phyloP scores from a whole-genome alignment of 1,284 basidiomycete genomes.

The Apiotrichum mycotoxinovorans region DNA sequence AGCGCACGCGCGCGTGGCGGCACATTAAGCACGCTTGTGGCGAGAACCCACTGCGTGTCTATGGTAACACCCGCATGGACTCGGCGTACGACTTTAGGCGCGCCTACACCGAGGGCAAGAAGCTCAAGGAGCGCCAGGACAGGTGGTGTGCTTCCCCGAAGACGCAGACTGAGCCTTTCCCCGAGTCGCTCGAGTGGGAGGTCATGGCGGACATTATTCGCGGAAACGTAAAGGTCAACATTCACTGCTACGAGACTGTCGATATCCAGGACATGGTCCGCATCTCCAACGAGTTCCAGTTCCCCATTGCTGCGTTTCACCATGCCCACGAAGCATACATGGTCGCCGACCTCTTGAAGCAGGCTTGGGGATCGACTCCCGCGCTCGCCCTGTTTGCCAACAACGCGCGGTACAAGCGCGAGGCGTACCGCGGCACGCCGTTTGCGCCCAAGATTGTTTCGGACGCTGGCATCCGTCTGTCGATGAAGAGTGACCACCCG shows the following conservation, averaged over 20 bases:
- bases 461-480: slow-evolving; percentile 68
- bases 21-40: slow-evolving; percentile 53
- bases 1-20: slow-evolving; percentile 40
- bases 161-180: slow-evolving; percentile 56
- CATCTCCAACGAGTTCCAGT: slow-evolving; percentile 68
- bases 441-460: slow-evolving; percentile 76
- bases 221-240: slow-evolving; percentile 62
- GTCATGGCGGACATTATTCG: slow-evolving; percentile 80
- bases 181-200: slow-evolving; percentile 76
- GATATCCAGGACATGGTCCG: slow-evolving; percentile 63
- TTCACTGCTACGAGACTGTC: slow-evolving; percentile 73
- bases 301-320: slow-evolving; percentile 26
- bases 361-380: slow-evolving; percentile 51
- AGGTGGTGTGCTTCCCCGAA: slow-evolving; percentile 61
- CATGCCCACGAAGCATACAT: slow-evolving; percentile 74
- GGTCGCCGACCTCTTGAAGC: slow-evolving; percentile 64
- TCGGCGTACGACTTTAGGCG: slow-evolving; percentile 58
- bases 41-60: slow-evolving; percentile 55
- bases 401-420: slow-evolving; percentile 65
- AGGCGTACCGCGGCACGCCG: slow-evolving; percentile 78
- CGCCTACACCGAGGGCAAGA: slow-evolving; percentile 67
- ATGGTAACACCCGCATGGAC: slow-evolving; percentile 56
- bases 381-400: slow-evolving; percentile 73
- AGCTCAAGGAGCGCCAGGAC: slow-evolving; percentile 68
- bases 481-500: slow-evolving; percentile 65